Evolutionary conservation across 345 rosid genomes (phyloP).

Genomic region (Linum trigynum): DNA sequence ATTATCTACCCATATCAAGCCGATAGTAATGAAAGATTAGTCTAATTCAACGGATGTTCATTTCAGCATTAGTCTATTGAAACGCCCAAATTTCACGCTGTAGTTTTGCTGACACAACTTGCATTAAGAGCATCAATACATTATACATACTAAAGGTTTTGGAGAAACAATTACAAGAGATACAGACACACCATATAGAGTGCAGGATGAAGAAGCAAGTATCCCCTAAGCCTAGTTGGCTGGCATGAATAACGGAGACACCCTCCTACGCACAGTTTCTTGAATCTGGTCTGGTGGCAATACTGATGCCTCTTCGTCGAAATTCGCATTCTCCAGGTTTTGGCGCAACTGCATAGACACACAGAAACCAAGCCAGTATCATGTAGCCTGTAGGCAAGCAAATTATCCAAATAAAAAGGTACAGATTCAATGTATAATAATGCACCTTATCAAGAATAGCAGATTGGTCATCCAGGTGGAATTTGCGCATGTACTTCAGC

Average conservation of each 20-base stretch:
- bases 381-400: background rate
- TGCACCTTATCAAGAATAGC: constrained; percentile 57
- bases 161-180: background rate
- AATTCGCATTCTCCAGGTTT: constrained; percentile 49
- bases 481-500: constrained; percentile 67
- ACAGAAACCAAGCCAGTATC: background rate
- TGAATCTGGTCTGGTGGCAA: constrained; percentile 51
- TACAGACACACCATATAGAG: background rate
- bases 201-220: too few relatives aligned
- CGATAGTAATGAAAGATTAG: too few relatives aligned
- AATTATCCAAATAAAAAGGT: background rate
- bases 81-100: too few relatives aligned
- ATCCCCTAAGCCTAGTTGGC: constrained; percentile 15
- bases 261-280: constrained; percentile 52
- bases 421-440: background rate
- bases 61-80: too few relatives aligned
- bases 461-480: constrained; percentile 59
- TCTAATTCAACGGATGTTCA: too few relatives aligned
- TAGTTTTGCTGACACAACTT: too few relatives aligned
- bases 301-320: constrained; percentile 44
- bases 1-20: too few relatives aligned
- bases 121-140: too few relatives aligned
- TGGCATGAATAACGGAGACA: constrained; percentile 48
- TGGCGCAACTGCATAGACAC: constrained; percentile 39
- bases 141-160: too few relatives aligned